A percentile compares a stretch with the other conserved stretches of the same genome.
Conservation (phyloP, 495 filamentous ascomycete species). For the Annulohypoxylon bovei region DNA sequence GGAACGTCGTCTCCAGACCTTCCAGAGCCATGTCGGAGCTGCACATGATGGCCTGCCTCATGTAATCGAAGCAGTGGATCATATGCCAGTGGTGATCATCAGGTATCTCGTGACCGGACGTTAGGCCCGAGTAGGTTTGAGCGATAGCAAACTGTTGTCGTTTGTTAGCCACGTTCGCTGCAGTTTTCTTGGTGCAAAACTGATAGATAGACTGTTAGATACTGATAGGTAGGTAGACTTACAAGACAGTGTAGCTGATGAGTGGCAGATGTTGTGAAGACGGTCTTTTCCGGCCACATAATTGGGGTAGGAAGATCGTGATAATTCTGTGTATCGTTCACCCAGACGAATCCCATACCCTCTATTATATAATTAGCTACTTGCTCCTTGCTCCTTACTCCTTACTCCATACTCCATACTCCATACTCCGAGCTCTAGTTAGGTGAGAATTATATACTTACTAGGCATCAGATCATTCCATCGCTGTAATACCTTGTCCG, state of each 20-base stretch:
- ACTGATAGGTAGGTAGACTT: not conserved
- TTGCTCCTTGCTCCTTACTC: no score
- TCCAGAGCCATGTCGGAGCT: conserved; percentile 57
- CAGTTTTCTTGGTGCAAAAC: no score
- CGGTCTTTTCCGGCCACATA: conserved; percentile 59
- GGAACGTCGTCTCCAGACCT: conserved; percentile 56
- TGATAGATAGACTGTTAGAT: no score
- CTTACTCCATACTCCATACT: no score
- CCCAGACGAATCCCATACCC: conserved; percentile 61
- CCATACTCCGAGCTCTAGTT: no score
- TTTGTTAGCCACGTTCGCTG: not conserved
- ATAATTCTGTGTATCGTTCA: conserved; percentile 55
- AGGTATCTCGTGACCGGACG: conserved; percentile 49
- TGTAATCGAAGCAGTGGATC: conserved; percentile 62
- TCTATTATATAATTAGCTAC: conserved; percentile 34
- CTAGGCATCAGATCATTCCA: conserved; percentile 59
- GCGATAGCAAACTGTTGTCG: conserved; percentile 52
- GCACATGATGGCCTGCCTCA: conserved; percentile 59
- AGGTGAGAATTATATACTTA: conserved; percentile 24
- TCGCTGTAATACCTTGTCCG: conserved; percentile 50
- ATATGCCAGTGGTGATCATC: conserved; percentile 62
- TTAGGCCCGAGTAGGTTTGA: conserved; percentile 57
- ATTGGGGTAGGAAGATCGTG: conserved; percentile 59
- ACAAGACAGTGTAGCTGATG: conserved; percentile 59
- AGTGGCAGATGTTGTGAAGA: conserved; percentile 58